Evolutionary conservation across 2,329 filamentous ascomycete genomes (phyloP).

Genomic region (Cercospora sesami): DNA sequence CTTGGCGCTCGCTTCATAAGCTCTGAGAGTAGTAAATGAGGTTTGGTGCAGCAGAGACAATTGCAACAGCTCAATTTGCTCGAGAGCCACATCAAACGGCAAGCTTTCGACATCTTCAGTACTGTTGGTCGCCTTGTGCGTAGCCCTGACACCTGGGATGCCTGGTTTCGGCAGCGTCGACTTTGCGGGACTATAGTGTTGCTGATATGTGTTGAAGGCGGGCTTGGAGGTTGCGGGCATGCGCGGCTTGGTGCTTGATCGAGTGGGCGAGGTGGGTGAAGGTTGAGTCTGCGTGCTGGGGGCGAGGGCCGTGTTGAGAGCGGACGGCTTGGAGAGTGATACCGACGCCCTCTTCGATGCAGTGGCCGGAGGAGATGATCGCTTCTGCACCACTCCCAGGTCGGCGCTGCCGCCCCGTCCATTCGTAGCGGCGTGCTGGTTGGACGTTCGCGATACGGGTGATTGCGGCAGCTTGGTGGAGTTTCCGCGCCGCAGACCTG

Average conservation of each 20-base stretch:
- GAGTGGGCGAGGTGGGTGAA: conserved; percentile 28
- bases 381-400: conserved; percentile 13
- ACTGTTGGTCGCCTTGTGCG: conserved; percentile 62
- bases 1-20: conserved; percentile 61
- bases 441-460: conserved; percentile 18
- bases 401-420: conserved; percentile 20
- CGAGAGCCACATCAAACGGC: conserved; percentile 31
- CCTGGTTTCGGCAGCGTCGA: conserved; percentile 61
- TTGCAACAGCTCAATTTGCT: conserved; percentile 65
- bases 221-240: conserved; percentile 46
- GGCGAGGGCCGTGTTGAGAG: conserved; percentile 19
- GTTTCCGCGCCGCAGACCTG: conserved; percentile 25
- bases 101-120: conserved; percentile 51
- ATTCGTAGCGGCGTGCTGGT: conserved; percentile 16
- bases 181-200: conserved; percentile 68
- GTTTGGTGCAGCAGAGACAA: conserved; percentile 64
- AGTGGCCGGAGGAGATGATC: conserved; percentile 10
- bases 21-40: conserved; percentile 45
- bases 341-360: conserved; percentile 31
- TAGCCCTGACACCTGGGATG: conserved; percentile 40
- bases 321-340: conserved; percentile 22
- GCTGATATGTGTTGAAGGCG: conserved; percentile 63
- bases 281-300: conserved; percentile 17
- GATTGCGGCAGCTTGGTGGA: conserved; percentile 32
- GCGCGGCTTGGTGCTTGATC: conserved; percentile 34